phyloP scores from a whole-genome alignment of 495 filamentous ascomycete genomes.

The Aspergillus coremiiformis region DNA sequence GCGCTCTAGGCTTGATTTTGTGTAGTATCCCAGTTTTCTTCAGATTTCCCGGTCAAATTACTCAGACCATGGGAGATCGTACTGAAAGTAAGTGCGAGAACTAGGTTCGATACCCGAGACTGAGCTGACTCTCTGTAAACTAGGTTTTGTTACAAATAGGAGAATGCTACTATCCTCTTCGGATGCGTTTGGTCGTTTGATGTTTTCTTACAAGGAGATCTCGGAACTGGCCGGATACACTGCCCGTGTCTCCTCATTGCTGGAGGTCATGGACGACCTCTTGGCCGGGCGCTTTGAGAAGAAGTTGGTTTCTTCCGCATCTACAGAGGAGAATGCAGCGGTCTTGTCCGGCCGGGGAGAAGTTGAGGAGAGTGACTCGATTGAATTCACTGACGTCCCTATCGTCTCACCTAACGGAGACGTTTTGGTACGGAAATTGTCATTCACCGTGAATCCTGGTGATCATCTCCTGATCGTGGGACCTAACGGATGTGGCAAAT shows the following conservation, averaged over 20 bases:
- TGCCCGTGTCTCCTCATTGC: conserved; percentile 75
- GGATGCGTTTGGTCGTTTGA: conserved; percentile 90
- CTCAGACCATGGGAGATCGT: conserved; percentile 74
- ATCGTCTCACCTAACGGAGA: conserved; percentile 97
- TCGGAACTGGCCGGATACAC: conserved; percentile 94
- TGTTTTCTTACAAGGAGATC: conserved; percentile 98
- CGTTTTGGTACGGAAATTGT: conserved; percentile 72
- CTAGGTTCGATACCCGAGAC: not conserved
- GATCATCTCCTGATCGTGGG: conserved; percentile 93
- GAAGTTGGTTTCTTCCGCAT: conserved; percentile 84
- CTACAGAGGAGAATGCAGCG: conserved; percentile 65
- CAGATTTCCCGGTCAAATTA: conserved; percentile 70
- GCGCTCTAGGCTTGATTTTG: conserved; percentile 83
- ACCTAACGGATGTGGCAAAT: conserved; percentile 96
- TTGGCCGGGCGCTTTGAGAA: conserved; percentile 85
- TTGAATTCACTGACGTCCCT: conserved; percentile 86
- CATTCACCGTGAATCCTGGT: conserved; percentile 76
- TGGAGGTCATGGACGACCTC: conserved; percentile 93
- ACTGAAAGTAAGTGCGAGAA: conserved; percentile 62
- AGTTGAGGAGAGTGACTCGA: conserved; percentile 69
- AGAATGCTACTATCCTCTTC: conserved; percentile 85
- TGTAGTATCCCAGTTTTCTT: conserved; percentile 96
- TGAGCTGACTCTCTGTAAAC: not conserved
- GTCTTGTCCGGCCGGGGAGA: conserved; percentile 72
- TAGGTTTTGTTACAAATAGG: conserved; percentile 85